Evolutionary conservation across 1,284 basidiomycete species (phyloP), one percentile per base, ranked within the genome.

Genomic region (Polyporus tsugae): DNA sequence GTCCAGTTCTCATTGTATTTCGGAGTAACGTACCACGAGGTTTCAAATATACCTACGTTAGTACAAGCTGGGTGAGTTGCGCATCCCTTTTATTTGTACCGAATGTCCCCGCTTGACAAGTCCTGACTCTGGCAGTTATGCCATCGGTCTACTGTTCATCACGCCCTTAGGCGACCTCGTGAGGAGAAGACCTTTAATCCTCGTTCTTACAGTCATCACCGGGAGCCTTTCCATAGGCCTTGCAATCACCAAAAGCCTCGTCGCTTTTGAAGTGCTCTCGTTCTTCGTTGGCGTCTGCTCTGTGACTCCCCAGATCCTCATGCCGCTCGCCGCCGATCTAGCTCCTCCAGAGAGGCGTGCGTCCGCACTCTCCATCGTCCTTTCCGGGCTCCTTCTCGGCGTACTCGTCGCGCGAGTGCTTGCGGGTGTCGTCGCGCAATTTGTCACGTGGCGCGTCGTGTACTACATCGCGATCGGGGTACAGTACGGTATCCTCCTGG

Each of bases 1-100:
- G 87, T 91, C 53, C 81, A 88, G 70, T 79, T 89, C 42, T 83
- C 88, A 0, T 73, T 83, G 39, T 80, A 86, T 3, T 91, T 92
- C 71, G 73, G 80, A 58, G 89, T 90, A 6, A 78, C 83, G 4
- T 88, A 93, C 74, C 80, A 82, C 42, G 81, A 85, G 60, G 85
- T 92, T 52, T 89, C 91, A 19, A 80, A 81, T 10, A 82, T 87
- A 5, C 85, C 87, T 2, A 87, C 86, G 0, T 77, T 88, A 10
- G 77, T 84, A 6, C 86, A 87, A 76, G 86, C 81, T n/a, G 85
- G 85, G 78, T 82, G 64, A 65, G 59, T 67, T n/a, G 6, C 25
- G 36, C 35, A 35, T 15, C 9, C 9, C 39, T 10, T n/a, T 64
- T 19, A 57, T 4, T 29, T 2, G 10, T 5, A 10, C 29, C 52